Base-by-base conservation (phyloP, 129 eudicot species). In the Flaveria robusta region DNA sequence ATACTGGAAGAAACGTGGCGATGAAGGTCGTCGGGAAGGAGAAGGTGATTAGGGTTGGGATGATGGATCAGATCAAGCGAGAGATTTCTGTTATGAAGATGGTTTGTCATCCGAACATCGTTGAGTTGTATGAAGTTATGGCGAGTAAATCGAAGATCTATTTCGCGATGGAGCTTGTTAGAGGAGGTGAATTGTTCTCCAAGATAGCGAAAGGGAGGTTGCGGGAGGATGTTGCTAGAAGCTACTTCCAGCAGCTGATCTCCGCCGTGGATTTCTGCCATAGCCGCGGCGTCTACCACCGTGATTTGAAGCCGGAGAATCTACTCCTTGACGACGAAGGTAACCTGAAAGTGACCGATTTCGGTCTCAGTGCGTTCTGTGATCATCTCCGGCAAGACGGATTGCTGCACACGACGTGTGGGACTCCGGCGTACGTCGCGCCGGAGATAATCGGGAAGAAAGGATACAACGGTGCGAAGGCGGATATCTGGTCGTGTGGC, bases 101-200 rank as follows among this genome's bases (percentile, higher is more conserved):
- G 85, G 85, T 81, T 0, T 45, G 64, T 3, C 85, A 81, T 62
- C 85, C 85, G 1, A 76, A 81, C 43, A 81, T 81, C 20, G 81
- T 81, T 24, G 85, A 81, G 74, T 51, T 81, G 1, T 71, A 81
- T 39, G 85, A 81, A 16, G 85, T 81, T 0, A 77, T 82, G 85
- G 85, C 85, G 23, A 82, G 85, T 56, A 82, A 76, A 71, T 76
- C 85, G 1, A 82, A 82, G 82, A 82, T 82, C 34, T 82, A 82
- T 41, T 82, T 82, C 65, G 85, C 85, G 0, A 82, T 82, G 85
- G 85, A 82, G 20, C 82, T 82, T 13, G 85, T 82, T 64, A 31
- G 78, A 70, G 85, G 85, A 0, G 85, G 85, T 0, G 85, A 82
- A 26, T 77, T 82, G 81, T 82, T 82, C 47, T 27, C 65, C 20